A percentile compares a stretch with the other conserved stretches of the same genome.
Conservation (phyloP, 1,139 yeast species). For the Yamadazyma dushanensis region DNA sequence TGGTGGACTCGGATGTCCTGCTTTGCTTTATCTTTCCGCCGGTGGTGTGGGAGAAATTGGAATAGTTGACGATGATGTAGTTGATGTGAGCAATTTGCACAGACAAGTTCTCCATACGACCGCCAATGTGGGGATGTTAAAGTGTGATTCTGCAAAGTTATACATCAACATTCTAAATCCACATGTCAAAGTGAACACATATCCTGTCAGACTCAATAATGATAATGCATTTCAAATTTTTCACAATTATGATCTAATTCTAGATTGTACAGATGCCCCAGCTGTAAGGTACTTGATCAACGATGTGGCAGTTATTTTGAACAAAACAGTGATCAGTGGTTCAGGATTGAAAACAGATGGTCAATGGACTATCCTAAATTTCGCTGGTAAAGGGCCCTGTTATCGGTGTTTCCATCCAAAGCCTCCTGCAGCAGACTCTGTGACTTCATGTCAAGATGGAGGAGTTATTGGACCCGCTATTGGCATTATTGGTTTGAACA, state of each 20-base stretch:
- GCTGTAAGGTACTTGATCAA: conserved; percentile 82
- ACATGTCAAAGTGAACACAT: conserved; percentile 52
- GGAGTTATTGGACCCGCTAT: conserved; percentile 97
- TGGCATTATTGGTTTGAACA: conserved; percentile 84
- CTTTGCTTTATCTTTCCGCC: conserved; percentile 78
- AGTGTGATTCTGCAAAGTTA: conserved; percentile 74
- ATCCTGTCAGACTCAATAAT: conserved; percentile 51
- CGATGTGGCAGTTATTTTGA: conserved; percentile 73
- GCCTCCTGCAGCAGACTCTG: conserved; percentile 85
- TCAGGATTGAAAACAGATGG: conserved; percentile 93
- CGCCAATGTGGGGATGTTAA: conserved; percentile 61
- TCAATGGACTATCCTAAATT: conserved; percentile 77
- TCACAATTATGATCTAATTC: conserved; percentile 64
- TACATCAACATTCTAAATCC: conserved; percentile 65
- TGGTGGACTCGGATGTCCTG: conserved; percentile 97
- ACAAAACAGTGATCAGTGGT: conserved; percentile 81
- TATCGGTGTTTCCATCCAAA: conserved; percentile 90
- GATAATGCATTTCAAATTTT: conserved; percentile 66
- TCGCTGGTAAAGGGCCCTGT: conserved; percentile 75
- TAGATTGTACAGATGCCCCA: conserved; percentile 96
- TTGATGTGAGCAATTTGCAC: conserved; percentile 83
- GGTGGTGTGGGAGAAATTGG: conserved; percentile 89
- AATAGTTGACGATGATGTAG: conserved; percentile 82
- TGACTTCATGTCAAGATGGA: conserved; percentile 87
- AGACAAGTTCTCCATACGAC: conserved; percentile 83